Conservation (phyloP, 2,329 filamentous ascomycete species). For the Colletotrichum sp. region DNA sequence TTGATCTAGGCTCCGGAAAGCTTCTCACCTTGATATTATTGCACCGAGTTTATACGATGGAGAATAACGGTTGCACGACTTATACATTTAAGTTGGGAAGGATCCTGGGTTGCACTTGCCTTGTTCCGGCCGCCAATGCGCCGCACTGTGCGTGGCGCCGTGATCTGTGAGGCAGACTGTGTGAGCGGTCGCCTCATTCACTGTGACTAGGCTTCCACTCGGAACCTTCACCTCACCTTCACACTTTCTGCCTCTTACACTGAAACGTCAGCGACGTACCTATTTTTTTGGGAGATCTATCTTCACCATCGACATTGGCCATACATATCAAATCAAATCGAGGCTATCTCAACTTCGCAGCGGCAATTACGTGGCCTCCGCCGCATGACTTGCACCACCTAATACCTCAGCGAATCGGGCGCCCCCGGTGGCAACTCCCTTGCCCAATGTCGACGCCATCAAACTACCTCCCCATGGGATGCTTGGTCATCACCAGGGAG, state of each 20-base stretch:
- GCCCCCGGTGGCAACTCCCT: neutral
- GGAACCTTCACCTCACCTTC: neutral
- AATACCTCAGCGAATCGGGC: neutral
- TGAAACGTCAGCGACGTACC: neutral
- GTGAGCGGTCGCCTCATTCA: neutral
- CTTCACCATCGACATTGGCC: neutral
- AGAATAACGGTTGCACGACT: neutral
- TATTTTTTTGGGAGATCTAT: neutral
- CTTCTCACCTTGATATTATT: neutral
- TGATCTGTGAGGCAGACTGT: neutral
- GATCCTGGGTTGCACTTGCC: neutral
- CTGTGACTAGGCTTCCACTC: slow-evolving; percentile 3
- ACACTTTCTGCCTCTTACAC: neutral
- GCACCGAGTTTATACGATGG: neutral
- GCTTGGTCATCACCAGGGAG: slow-evolving; percentile 32
- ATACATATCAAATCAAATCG: neutral
- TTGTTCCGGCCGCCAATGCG: neutral
- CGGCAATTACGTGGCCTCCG: neutral
- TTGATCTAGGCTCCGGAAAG: neutral
- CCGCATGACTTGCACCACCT: neutral
- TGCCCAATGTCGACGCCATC: slow-evolving; percentile 17
- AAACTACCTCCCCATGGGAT: slow-evolving; percentile 47
- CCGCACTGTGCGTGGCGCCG: neutral
- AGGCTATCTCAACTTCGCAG: neutral
- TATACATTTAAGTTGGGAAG: neutral